Evolutionary conservation across 805 yeast genomes (phyloP).

Genomic region (Debaryomyces prosopidis): DNA sequence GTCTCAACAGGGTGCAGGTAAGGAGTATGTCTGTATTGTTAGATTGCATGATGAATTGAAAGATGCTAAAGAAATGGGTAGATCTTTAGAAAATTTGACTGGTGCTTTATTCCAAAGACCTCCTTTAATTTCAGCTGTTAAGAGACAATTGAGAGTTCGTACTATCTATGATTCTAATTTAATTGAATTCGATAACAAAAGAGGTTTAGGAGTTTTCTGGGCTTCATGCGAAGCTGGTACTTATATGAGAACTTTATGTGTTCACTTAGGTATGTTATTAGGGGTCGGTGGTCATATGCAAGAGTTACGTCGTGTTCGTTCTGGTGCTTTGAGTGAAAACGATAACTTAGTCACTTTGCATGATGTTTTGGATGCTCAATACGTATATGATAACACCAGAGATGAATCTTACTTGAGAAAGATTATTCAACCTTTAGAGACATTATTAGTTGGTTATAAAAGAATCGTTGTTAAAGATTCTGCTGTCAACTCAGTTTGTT

Average conservation of each 20-base stretch:
- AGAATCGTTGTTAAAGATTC: conserved; percentile 92
- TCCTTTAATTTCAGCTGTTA: conserved; percentile 97
- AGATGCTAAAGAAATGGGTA: conserved; percentile 85
- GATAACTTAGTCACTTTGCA: conserved; percentile 94
- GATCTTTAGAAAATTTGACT: conserved; percentile 88
- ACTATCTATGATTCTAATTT: conserved; percentile 95
- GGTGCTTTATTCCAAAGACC: conserved; percentile 99
- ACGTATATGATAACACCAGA: conserved; percentile 94
- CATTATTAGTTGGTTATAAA: conserved; percentile 91
- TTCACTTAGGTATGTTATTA: conserved; percentile 95
- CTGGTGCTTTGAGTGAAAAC: conserved; percentile 90
- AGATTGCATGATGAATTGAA: conserved; percentile 91
- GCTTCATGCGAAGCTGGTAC: conserved; percentile 99
- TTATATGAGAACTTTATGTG: conserved; percentile 98
- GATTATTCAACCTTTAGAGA: conserved; percentile 92
- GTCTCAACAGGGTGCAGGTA: conserved; percentile 99
- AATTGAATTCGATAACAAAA: conserved; percentile 94
- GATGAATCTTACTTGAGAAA: conserved; percentile 95
- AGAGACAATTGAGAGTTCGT: conserved; percentile 97
- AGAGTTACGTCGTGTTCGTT: conserved; percentile 98
- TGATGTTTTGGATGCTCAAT: conserved; percentile 97
- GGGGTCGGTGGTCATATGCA: conserved; percentile 99
- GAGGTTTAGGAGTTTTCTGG: conserved; percentile 98
- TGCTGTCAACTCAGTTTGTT: conserved; percentile 97
- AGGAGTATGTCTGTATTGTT: conserved; percentile 97